A percentile compares a stretch with the other conserved stretches of the same genome.
Evolutionary conservation across 2,329 filamentous ascomycete genomes (phyloP).

Genomic region (Colletotrichum karsti): DNA sequence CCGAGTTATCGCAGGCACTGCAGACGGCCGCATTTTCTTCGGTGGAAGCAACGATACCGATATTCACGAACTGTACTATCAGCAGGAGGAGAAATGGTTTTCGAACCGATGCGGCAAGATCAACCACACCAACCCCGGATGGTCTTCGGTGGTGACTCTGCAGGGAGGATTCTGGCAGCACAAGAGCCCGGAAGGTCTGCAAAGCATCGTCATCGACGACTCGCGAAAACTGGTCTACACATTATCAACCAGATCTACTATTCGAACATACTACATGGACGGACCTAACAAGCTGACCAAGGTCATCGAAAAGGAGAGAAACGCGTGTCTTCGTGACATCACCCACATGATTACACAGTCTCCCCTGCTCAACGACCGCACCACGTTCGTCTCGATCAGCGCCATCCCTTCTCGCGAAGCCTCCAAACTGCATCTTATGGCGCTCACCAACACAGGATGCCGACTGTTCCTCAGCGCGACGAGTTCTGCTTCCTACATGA

Average conservation of each 20-base stretch:
- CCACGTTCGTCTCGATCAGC: constrained; percentile 84
- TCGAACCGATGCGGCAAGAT: constrained; percentile 86
- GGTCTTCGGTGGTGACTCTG: constrained; percentile 69
- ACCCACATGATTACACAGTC: constrained; percentile 85
- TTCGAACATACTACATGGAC: constrained; percentile 91
- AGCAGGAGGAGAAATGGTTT: constrained; percentile 98
- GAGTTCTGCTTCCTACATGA: constrained; percentile 74
- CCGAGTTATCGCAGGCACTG: constrained; percentile 80
- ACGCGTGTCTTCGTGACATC: constrained; percentile 74
- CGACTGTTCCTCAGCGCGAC: constrained; percentile 93
- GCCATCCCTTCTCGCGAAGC: constrained; percentile 84
- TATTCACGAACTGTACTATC: constrained; percentile 93
- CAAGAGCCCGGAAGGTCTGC: constrained; percentile 69
- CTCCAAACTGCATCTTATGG: constrained; percentile 86
- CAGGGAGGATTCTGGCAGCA: constrained; percentile 59
- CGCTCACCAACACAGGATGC: constrained; percentile 88
- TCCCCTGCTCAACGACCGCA: constrained; percentile 72
- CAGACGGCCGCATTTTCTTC: constrained; percentile 93
- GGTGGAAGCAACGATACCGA: constrained; percentile 83
- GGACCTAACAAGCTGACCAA: constrained; percentile 66
- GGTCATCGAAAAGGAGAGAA: constrained; percentile 72
- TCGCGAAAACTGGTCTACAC: constrained; percentile 90
- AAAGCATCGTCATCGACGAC: constrained; percentile 88
- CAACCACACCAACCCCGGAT: constrained; percentile 83
- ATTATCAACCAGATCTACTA: constrained; percentile 86